A percentile compares a stretch with the other conserved stretches of the same genome.
phyloP scores from a whole-genome alignment of 805 yeast species.

The Pichia manshurica region DNA sequence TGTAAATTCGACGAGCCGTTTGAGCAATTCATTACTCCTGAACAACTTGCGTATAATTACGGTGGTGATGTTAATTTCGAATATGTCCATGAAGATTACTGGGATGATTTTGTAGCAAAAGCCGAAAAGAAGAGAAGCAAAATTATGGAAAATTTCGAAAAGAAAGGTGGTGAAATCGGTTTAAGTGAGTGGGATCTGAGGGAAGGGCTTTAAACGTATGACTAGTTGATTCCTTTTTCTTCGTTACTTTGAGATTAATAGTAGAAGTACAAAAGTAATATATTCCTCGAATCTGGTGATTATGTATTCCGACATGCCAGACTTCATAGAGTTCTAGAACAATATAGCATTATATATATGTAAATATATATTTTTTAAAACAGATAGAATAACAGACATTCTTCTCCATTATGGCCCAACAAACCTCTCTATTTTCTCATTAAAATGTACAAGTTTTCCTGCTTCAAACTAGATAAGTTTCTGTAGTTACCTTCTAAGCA shows the following conservation, averaged over 20 bases:
- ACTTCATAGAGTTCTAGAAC: too few relatives aligned
- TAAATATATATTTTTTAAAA: background rate
- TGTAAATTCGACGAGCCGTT: slow-evolving; percentile 89
- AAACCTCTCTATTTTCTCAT: slow-evolving; percentile 54
- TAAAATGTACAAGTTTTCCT: slow-evolving; percentile 86
- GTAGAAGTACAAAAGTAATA: too few relatives aligned
- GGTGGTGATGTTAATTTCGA: slow-evolving; percentile 85
- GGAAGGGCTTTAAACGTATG: slow-evolving; percentile 22
- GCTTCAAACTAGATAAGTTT: slow-evolving; percentile 80
- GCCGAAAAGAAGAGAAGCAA: slow-evolving; percentile 50
- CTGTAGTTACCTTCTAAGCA: slow-evolving; percentile 94
- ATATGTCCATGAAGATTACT: slow-evolving; percentile 73
- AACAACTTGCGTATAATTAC: slow-evolving; percentile 74
- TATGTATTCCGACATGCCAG: too few relatives aligned
- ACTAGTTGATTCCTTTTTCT: slow-evolving; percentile 8
- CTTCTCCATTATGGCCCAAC: background rate
- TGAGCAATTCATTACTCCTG: slow-evolving; percentile 69
- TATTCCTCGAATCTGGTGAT: too few relatives aligned
- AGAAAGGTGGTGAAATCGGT: slow-evolving; percentile 70
- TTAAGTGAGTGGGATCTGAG: slow-evolving; percentile 78
- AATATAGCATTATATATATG: too few relatives aligned
- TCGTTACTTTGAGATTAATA: background rate
- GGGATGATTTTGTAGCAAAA: slow-evolving; percentile 65
- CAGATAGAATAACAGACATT: background rate
- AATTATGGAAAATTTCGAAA: slow-evolving; percentile 61